Conservation (phyloP, 768 basidiomycete genomes). For the Lactarius deliciosus region DNA sequence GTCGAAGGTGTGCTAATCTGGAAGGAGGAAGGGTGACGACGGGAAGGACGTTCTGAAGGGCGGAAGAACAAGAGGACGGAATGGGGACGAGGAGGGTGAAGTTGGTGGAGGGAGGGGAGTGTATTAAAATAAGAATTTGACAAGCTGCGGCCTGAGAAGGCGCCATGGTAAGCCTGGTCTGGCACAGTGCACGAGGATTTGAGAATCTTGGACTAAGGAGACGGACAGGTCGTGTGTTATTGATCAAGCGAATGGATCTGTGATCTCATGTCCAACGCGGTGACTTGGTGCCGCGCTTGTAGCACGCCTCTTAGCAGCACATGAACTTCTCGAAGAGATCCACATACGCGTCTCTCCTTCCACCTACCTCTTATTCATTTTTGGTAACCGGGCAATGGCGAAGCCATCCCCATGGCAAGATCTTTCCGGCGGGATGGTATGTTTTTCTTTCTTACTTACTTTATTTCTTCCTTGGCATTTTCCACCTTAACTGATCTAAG, state of each 20-base stretch:
- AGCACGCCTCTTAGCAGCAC: slow-evolving; percentile 26
- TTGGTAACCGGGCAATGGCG: slow-evolving; percentile 26
- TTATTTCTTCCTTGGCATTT: background rate
- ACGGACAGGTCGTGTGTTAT: background rate
- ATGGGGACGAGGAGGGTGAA: slow-evolving; percentile 22
- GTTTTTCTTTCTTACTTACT: background rate
- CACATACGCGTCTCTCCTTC: slow-evolving; percentile 12
- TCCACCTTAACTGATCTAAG: background rate
- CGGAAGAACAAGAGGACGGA: background rate
- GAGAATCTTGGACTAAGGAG: slow-evolving; percentile 19
- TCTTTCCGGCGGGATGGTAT: slow-evolving; percentile 18
- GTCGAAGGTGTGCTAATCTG: slow-evolving; percentile 12
- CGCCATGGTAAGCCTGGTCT: slow-evolving; percentile 17
- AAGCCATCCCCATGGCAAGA: slow-evolving; percentile 16
- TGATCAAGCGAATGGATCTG: slow-evolving; percentile 13
- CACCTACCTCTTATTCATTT: slow-evolving; percentile 16
- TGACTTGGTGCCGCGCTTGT: slow-evolving; percentile 29
- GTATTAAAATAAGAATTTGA: slow-evolving; percentile 26
- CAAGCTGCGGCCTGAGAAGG: slow-evolving; percentile 13
- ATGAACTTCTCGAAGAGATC: slow-evolving; percentile 28
- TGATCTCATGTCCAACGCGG: slow-evolving; percentile 24
- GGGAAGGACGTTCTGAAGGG: background rate
- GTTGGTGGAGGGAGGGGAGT: slow-evolving; percentile 14
- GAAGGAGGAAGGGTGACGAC: background rate
- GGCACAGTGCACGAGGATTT: slow-evolving; percentile 21